phyloP scores from a whole-genome alignment of 2,329 filamentous ascomycete species.

The Hypoxylon sp. region DNA sequence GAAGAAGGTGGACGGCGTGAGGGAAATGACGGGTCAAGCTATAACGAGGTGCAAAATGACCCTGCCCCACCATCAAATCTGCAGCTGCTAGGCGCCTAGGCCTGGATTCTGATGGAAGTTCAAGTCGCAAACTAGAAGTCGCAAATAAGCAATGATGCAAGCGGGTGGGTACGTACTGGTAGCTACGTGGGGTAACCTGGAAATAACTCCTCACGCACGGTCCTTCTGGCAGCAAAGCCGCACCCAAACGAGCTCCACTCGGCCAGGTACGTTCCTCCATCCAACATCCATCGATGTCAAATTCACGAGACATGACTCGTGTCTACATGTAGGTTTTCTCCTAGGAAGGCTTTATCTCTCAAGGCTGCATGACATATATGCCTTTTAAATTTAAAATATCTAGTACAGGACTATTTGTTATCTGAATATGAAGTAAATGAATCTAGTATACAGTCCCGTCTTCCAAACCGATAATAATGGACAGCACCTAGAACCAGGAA shows the following conservation, averaged over 20 bases:
- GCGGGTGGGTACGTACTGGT: constrained; percentile 10
- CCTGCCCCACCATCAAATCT: constrained; percentile 31
- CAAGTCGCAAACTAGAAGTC: neutral
- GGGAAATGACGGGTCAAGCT: constrained; percentile 31
- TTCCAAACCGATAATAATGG: neutral
- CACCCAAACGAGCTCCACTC: constrained; percentile 5
- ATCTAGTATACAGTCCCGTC: constrained; percentile 18
- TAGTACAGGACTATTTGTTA: neutral
- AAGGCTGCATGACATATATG: neutral
- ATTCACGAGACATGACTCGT: neutral
- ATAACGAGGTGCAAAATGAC: constrained; percentile 10
- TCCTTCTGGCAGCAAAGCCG: constrained; percentile 2
- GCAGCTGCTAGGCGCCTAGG: constrained; percentile 16
- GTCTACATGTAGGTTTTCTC: neutral
- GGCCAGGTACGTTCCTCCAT: neutral
- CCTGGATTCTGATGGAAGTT: neutral
- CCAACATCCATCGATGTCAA: neutral
- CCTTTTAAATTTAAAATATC: neutral
- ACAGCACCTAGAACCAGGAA: neutral
- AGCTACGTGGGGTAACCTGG: constrained; percentile 28
- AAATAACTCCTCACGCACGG: neutral
- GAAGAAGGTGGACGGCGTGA: constrained; percentile 19
- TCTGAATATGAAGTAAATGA: constrained; percentile 1
- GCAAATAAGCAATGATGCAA: constrained; percentile 26
- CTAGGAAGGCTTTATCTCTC: neutral